phyloP scores from a whole-genome alignment of 179 eudicot species.

The Silene noctiflora region DNA sequence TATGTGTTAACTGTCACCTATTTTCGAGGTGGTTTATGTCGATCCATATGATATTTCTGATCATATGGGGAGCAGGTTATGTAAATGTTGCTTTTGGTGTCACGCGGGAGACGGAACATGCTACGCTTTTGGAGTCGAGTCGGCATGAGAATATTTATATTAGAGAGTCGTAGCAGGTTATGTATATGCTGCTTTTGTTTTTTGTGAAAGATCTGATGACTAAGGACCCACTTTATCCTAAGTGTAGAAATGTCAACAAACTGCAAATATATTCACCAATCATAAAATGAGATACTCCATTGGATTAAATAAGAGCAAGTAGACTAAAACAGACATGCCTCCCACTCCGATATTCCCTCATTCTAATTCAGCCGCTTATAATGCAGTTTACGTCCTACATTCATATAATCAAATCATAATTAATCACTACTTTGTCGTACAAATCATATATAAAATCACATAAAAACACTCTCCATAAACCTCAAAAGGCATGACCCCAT shows the following conservation, averaged over 20 bases:
- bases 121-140: no score
- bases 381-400: neutral
- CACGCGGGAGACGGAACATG: no score
- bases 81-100: no score
- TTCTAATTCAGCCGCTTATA: neutral
- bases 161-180: no score
- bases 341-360: slow-evolving; percentile 8
- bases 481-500: neutral
- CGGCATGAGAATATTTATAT: no score
- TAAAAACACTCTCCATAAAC: neutral
- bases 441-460: neutral
- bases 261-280: neutral
- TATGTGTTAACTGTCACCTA: no score
- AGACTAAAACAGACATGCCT: neutral
- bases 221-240: neutral
- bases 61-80: no score
- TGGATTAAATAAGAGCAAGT: neutral
- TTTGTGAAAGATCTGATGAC: no score
- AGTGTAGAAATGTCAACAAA: neutral
- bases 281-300: neutral
- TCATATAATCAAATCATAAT: neutral
- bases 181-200: no score
- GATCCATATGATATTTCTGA: no score
- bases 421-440: neutral
- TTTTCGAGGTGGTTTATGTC: no score